These are phyloP conservation scores for Bisporella sp. DNA, from an alignment of 2,329 filamentous ascomycete species.

Conservation along the genomic window DNA sequence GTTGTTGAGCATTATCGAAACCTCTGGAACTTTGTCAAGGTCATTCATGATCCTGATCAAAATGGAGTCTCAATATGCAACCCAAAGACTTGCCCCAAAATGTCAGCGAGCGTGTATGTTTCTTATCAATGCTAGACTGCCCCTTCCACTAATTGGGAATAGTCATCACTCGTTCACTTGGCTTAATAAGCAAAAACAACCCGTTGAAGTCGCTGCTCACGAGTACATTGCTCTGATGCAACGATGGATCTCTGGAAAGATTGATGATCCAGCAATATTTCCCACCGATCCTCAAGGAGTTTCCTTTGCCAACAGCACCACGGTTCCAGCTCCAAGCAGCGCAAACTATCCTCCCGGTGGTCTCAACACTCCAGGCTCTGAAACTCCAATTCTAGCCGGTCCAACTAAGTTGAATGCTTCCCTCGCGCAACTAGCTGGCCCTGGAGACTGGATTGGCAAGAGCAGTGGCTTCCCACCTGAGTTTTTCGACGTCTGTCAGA, in stretches of 20 bases:
- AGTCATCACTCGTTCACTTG: constrained; percentile 94
- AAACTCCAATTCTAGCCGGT: constrained; percentile 28
- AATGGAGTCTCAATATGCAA: constrained; percentile 78
- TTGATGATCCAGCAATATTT: constrained; percentile 84
- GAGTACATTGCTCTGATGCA: constrained; percentile 96
- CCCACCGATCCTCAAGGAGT: constrained; percentile 73
- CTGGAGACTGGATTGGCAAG: constrained; percentile 78
- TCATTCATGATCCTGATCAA: constrained; percentile 80
- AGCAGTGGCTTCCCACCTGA: constrained; percentile 86
- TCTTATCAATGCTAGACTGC: too few relatives aligned
- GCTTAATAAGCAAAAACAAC: constrained; percentile 81
- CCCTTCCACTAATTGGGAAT: constrained; percentile 5
- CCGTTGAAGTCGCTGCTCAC: constrained; percentile 84
- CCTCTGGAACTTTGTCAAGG: constrained; percentile 80
- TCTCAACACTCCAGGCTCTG: constrained; percentile 34
- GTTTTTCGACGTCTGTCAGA: constrained; percentile 85
- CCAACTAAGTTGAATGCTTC: constrained; percentile 41
- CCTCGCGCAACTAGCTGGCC: constrained; percentile 54
- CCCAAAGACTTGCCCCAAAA: constrained; percentile 73
- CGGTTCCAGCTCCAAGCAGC: constrained; percentile 50
- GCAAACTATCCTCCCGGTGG: constrained; percentile 49
- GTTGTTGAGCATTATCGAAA: constrained; percentile 91
- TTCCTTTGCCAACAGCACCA: constrained; percentile 57
- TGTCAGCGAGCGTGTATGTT: constrained; percentile 88
- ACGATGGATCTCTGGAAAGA: constrained; percentile 95